Evolutionary conservation across 164 flowering plant genomes (phyloP).

Genomic region (Dillenia turbinata): DNA sequence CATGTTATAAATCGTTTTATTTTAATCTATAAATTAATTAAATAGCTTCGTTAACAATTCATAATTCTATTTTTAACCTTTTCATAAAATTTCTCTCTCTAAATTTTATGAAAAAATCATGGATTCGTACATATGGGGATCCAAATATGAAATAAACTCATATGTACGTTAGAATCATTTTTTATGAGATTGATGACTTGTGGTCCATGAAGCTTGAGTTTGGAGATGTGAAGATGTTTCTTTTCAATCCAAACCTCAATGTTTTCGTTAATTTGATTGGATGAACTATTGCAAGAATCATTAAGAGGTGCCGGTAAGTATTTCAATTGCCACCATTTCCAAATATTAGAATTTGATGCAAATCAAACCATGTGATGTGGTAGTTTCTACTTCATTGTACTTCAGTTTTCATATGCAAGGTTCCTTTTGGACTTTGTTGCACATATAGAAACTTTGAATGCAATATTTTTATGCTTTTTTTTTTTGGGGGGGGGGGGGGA

Average conservation of each 20-base stretch:
- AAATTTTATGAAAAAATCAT: too few species aligned
- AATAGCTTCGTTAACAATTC: too few species aligned
- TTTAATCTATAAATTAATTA: too few species aligned
- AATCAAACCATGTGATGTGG: too few species aligned
- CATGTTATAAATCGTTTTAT: too few species aligned
- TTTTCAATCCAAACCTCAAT: conserved; percentile 46
- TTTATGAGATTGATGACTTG: conserved; percentile 21
- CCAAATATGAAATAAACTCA: too few species aligned
- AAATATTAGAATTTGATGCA: not conserved
- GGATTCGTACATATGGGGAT: too few species aligned
- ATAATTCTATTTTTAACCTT: too few species aligned
- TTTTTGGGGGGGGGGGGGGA: not conserved
- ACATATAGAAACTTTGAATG: not conserved
- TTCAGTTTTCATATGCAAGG: not conserved
- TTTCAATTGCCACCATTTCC: not conserved
- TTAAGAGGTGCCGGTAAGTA: conserved; percentile 54
- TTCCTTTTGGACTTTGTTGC: not conserved
- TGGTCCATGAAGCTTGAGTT: conserved; percentile 40
- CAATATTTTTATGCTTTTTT: not conserved
- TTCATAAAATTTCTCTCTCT: too few species aligned
- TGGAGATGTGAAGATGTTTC: conserved; percentile 59
- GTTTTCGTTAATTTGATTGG: conserved; percentile 71
- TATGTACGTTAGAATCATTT: too few species aligned
- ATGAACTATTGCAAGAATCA: conserved; percentile 58
- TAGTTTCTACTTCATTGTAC: not conserved